Percentiles rank a stretch among this genome's conserved stretches.
Evolutionary conservation across 2,329 filamentous ascomycete genomes (phyloP).

Genomic region (Fusarium nematophilum): DNA sequence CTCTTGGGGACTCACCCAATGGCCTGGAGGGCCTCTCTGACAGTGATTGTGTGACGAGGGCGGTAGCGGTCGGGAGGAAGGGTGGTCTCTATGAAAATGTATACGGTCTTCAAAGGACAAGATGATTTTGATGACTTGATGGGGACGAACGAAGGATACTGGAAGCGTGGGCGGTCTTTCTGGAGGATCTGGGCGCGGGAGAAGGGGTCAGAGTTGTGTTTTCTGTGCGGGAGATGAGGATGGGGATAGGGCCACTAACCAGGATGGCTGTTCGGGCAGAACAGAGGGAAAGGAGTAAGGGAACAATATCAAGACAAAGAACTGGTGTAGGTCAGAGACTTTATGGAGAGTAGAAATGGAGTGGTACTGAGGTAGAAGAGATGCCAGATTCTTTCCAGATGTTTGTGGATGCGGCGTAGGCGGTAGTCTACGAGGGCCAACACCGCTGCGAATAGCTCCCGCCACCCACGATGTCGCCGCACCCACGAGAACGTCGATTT

Average conservation of each 20-base stretch:
- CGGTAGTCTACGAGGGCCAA: background rate
- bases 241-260: slow-evolving; percentile 13
- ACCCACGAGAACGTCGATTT: too few species aligned
- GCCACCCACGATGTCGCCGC: too few species aligned
- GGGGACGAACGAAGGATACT: background rate
- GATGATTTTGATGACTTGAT: background rate
- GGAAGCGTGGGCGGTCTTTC: background rate
- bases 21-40: too few species aligned
- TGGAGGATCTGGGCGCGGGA: background rate
- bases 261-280: slow-evolving; percentile 7
- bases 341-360: background rate
- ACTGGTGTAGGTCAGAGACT: background rate
- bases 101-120: too few species aligned
- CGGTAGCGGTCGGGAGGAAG: too few species aligned
- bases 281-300: background rate
- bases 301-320: background rate
- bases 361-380: slow-evolving; percentile 1
- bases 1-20: too few species aligned
- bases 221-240: slow-evolving; percentile 8
- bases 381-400: background rate
- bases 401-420: background rate
- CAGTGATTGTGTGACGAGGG: too few species aligned
- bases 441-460: background rate
- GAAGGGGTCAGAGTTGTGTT: slow-evolving; percentile 1
- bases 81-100: too few species aligned